A percentile compares a stretch with the other conserved stretches of the same genome.
Conservation (phyloP, 2,329 filamentous ascomycete species). For the Colletotrichum abscissum region DNA sequence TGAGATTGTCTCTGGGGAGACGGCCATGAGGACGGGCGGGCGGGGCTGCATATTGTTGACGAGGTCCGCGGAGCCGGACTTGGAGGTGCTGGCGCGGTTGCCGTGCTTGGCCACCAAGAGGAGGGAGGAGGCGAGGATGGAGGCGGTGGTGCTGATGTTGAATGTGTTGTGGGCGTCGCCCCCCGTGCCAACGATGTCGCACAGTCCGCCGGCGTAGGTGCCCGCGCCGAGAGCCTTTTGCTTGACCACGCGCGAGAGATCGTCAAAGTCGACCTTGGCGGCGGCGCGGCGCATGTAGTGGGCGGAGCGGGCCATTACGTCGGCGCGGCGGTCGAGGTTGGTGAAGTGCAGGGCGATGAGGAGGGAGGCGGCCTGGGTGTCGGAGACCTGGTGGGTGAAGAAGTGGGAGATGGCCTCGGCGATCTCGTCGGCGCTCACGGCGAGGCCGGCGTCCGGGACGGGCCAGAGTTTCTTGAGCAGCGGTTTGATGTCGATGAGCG, state of each 20-base stretch:
- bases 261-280: conserved; percentile 73
- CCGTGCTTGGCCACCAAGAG: conserved; percentile 94
- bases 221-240: conserved; percentile 74
- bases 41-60: conserved; percentile 79
- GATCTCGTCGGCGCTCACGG: conserved; percentile 82
- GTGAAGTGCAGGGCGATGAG: conserved; percentile 95
- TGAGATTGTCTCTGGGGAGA: conserved; percentile 77
- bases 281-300: conserved; percentile 86
- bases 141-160: conserved; percentile 96
- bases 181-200: conserved; percentile 97
- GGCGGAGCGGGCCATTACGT: conserved; percentile 89
- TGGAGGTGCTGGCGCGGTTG: conserved; percentile 94
- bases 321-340: conserved; percentile 82
- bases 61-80: conserved; percentile 94
- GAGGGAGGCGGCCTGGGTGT: conserved; percentile 86
- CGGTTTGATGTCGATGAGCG: conserved; percentile 71
- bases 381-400: conserved; percentile 90
- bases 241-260: conserved; percentile 71
- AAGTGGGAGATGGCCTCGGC: conserved; percentile 90
- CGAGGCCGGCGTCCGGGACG: conserved; percentile 51
- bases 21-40: conserved; percentile 78
- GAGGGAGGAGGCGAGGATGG: conserved; percentile 88
- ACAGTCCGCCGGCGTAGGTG: conserved; percentile 83
- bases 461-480: conserved; percentile 81
- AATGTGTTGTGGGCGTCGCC: conserved; percentile 98